phyloP scores from a whole-genome alignment of 1,284 basidiomycete species.

The Ustilago bromivora region DNA sequence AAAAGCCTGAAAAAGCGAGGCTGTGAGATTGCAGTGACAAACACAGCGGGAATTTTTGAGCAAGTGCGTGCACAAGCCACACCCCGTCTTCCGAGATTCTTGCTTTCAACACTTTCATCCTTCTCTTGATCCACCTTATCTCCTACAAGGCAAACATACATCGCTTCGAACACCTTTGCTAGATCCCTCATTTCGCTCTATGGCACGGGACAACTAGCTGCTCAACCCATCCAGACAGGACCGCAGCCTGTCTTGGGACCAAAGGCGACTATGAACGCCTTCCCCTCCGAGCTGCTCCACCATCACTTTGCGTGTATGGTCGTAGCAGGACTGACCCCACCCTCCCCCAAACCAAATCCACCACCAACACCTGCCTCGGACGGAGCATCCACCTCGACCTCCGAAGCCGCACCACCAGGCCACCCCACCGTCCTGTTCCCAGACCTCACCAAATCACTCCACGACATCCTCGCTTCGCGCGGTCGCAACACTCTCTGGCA shows the following conservation, averaged over 20 bases:
- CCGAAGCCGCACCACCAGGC: conserved; percentile 11
- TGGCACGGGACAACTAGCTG: background rate
- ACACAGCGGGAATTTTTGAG: background rate
- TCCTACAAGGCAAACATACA: background rate
- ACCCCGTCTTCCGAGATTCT: conserved; percentile 16
- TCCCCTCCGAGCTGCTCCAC: conserved; percentile 60
- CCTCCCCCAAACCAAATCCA: conserved; percentile 17
- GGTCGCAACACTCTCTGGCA: conserved; percentile 55
- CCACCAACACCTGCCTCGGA: conserved; percentile 15
- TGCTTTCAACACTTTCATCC: background rate
- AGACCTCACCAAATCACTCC: conserved; percentile 45
- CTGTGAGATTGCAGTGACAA: conserved; percentile 4
- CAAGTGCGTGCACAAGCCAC: conserved; percentile 29
- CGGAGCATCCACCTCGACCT: background rate
- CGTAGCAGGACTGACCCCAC: conserved; percentile 56
- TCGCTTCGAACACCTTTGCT: background rate
- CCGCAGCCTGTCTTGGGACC: background rate
- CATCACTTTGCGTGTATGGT: conserved; percentile 66
- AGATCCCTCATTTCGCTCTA: background rate
- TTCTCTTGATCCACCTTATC: background rate
- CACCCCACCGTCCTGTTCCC: conserved; percentile 41
- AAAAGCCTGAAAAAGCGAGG: background rate
- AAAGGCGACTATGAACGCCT: conserved; percentile 57
- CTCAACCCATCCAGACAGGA: background rate
- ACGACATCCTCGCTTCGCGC: conserved; percentile 49